Evolutionary conservation across 2,329 filamentous ascomycete genomes (phyloP).

Genomic region (Pseudogymnoascus verrucosus): DNA sequence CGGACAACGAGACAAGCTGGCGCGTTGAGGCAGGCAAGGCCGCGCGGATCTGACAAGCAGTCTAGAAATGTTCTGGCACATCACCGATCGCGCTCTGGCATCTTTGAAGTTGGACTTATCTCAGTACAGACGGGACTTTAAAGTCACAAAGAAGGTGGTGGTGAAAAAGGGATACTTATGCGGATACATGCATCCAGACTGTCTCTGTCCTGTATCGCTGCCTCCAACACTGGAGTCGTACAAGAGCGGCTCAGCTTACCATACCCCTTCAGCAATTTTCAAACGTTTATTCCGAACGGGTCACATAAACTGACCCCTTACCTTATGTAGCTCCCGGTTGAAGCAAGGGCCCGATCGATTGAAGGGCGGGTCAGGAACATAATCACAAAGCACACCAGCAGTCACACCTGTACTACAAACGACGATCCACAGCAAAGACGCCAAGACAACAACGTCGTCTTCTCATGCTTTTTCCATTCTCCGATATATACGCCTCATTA

Average conservation of each 20-base stretch:
- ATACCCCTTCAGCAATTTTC: background rate
- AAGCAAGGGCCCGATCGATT: background rate
- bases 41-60: too few relatives aligned
- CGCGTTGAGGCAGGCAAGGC: too few relatives aligned
- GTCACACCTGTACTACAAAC: background rate
- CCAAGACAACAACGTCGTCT: background rate
- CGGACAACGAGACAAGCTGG: too few relatives aligned
- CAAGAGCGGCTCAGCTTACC: background rate
- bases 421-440: background rate
- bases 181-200: background rate
- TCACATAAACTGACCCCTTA: background rate
- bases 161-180: background rate
- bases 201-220: background rate
- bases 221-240: background rate
- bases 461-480: background rate
- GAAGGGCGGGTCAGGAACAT: background rate
- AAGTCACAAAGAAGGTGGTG: too few relatives aligned
- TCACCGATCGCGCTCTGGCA: too few relatives aligned
- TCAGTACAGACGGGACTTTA: too few relatives aligned
- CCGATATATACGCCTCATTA: background rate
- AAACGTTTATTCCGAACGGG: background rate
- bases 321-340: background rate
- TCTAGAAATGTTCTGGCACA: too few relatives aligned
- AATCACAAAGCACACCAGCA: too few relatives aligned
- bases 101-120: too few relatives aligned